These are phyloP conservation scores for Staphylotrichum longicolle DNA, from an alignment of 495 filamentous ascomycete species.

Conservation along the genomic window DNA sequence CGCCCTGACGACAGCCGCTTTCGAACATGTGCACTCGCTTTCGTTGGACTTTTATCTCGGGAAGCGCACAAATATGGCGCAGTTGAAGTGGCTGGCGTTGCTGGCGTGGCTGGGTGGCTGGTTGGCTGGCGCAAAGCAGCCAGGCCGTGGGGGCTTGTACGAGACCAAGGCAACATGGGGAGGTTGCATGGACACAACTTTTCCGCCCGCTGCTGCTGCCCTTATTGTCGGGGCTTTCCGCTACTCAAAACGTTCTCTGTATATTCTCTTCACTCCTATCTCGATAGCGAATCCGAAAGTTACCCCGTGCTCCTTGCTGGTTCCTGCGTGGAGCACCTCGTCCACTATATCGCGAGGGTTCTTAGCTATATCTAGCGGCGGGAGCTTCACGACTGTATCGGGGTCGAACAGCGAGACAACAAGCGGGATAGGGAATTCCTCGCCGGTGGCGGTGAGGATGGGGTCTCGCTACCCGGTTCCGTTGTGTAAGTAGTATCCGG, in stretches of 20 bases:
- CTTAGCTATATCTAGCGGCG: constrained; percentile 5
- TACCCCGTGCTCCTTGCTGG: background rate
- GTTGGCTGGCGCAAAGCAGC: no score
- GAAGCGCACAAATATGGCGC: no score
- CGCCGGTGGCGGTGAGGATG: constrained; percentile 17
- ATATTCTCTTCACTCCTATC: constrained; percentile 6
- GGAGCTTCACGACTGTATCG: constrained; percentile 6
- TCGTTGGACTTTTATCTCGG: constrained; percentile 95
- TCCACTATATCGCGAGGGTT: constrained; percentile 9
- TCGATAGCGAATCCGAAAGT: constrained; percentile 10
- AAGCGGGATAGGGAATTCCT: constrained; percentile 9
- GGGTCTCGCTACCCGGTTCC: constrained; percentile 3
- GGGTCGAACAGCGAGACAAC: constrained; percentile 6
- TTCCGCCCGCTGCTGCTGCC: background rate
- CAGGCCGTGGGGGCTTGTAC: no score
- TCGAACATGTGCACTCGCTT: constrained; percentile 93
- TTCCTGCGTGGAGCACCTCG: constrained; percentile 6
- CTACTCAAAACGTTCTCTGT: constrained; percentile 23
- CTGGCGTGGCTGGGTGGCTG: no score
- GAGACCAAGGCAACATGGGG: no score
- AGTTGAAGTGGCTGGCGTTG: no score
- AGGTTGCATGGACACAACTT: no score
- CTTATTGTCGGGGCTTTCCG: no score
- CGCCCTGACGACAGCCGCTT: constrained; percentile 88
- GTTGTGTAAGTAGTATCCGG: constrained; percentile 20